Evolutionary conservation across 257 asterid species (phyloP).

Genomic region (Solanum bukasovii): DNA sequence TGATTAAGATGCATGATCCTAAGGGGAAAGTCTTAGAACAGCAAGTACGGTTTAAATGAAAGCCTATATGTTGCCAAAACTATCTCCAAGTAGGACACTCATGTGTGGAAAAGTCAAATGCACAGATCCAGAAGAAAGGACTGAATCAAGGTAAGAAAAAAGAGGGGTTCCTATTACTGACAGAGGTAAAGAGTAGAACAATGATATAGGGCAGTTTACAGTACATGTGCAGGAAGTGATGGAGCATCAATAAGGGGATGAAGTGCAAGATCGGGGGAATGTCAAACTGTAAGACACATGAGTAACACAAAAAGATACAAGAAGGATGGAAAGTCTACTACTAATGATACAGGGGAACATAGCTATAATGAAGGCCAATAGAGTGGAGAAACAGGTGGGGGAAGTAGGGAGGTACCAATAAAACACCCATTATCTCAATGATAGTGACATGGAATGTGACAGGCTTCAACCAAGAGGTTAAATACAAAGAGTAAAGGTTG

Average conservation of each 20-base stretch:
- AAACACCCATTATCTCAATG: not conserved
- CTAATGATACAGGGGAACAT: too few species aligned
- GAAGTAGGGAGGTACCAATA: not conserved
- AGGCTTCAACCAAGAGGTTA: not conserved
- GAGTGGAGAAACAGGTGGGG: not conserved
- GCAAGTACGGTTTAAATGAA: not conserved
- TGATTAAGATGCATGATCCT: not conserved
- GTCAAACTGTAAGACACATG: not conserved
- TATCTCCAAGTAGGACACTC: not conserved
- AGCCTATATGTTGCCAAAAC: too few species aligned
- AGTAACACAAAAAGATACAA: too few species aligned
- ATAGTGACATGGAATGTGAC: not conserved
- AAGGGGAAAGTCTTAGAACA: not conserved
- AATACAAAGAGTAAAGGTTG: not conserved
- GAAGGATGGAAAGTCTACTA: too few species aligned
- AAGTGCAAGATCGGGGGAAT: not conserved
- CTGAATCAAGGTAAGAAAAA: not conserved
- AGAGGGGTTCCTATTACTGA: not conserved
- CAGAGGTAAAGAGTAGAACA: too few species aligned
- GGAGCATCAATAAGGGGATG: too few species aligned
- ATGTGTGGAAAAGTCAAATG: not conserved
- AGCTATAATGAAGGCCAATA: too few species aligned
- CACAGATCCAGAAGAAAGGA: not conserved
- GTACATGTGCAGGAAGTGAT: accelerated
- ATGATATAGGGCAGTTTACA: not conserved